Percentiles rank a stretch among this genome's conserved stretches.
phyloP scores from a whole-genome alignment of 1,139 yeast genomes.

The Pneumocystis canis region DNA sequence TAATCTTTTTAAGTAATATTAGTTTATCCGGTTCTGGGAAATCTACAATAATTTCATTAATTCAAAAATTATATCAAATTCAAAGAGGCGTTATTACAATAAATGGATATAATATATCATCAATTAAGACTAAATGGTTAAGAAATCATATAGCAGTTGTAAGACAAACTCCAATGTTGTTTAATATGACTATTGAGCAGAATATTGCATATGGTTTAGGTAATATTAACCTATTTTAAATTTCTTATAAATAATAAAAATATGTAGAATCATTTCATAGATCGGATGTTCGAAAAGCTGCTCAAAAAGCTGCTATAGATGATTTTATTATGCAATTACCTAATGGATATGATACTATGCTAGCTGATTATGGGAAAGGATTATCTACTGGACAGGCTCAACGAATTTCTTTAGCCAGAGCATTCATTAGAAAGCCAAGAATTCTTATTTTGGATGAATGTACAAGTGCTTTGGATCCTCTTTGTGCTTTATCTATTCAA shows the following conservation, averaged over 20 bases:
- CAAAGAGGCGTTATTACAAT: constrained; percentile 48
- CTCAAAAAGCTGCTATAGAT: constrained; percentile 24
- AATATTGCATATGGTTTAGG: constrained; percentile 61
- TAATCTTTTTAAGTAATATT: neutral
- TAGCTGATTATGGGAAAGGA: constrained; percentile 40
- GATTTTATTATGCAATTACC: constrained; percentile 28
- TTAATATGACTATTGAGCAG: constrained; percentile 65
- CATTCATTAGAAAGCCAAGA: constrained; percentile 49
- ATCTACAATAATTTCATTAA: constrained; percentile 62
- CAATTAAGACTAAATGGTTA: constrained; percentile 55
- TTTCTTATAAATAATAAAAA: neutral
- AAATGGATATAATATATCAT: constrained; percentile 50
- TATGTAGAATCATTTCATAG: constrained; percentile 19
- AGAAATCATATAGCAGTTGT: constrained; percentile 69
- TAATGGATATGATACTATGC: constrained; percentile 36
- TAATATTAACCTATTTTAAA: constrained; percentile 10
- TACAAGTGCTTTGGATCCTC: constrained; percentile 64
- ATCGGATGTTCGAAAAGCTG: constrained; percentile 26
- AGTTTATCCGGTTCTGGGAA: constrained; percentile 79
- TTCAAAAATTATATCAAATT: constrained; percentile 34
- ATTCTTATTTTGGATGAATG: constrained; percentile 60
- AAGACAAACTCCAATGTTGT: constrained; percentile 74
- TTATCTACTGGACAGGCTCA: constrained; percentile 84
- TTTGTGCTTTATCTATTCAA: constrained; percentile 46
- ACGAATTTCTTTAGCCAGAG: constrained; percentile 75